Evolutionary conservation across 768 basidiomycete species (phyloP).

Genomic region (Tylopilus plumbeoviolaceoides): DNA sequence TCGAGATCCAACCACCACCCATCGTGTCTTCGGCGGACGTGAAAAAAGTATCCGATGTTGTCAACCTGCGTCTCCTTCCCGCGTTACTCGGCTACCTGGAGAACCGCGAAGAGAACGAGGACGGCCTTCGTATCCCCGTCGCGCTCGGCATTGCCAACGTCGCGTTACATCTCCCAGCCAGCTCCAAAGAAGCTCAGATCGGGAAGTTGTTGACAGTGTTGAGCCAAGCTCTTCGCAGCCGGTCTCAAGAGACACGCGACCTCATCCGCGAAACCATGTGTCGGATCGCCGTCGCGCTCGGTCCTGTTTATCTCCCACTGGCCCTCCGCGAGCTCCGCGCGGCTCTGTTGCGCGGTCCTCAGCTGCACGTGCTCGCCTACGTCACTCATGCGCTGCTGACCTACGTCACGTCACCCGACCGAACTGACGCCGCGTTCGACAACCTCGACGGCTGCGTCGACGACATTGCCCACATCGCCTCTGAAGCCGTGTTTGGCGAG

Average conservation of each 20-base stretch:
- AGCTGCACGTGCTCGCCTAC: conserved; percentile 88
- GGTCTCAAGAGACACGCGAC: conserved; percentile 89
- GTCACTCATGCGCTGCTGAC: conserved; percentile 77
- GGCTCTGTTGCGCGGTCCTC: conserved; percentile 86
- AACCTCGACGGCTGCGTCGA: conserved; percentile 73
- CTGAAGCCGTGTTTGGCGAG: conserved; percentile 91
- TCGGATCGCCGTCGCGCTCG: conserved; percentile 71
- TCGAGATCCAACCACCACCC: conserved; percentile 4
- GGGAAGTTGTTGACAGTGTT: conserved; percentile 76
- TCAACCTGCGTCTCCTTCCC: conserved; percentile 74
- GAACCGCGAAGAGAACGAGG: conserved; percentile 78
- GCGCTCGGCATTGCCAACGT: conserved; percentile 84
- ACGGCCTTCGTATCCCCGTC: conserved; percentile 83
- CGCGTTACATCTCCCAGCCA: conserved; percentile 70
- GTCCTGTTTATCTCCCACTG: conserved; percentile 67
- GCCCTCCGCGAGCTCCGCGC: conserved; percentile 78
- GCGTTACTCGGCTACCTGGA: conserved; percentile 76
- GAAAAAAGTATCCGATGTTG: conserved; percentile 63
- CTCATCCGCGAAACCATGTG: conserved; percentile 78
- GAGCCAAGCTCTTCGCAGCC: conserved; percentile 88
- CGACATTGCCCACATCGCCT: conserved; percentile 75
- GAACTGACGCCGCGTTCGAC: conserved; percentile 47
- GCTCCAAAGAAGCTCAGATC: conserved; percentile 62
- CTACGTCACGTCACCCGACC: conserved; percentile 66
- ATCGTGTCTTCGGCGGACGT: conserved; percentile 12